A percentile compares a stretch with the other conserved stretches of the same genome.
Evolutionary conservation across 495 filamentous ascomycete species (phyloP).

Genomic region (Penicillium mononematosum): DNA sequence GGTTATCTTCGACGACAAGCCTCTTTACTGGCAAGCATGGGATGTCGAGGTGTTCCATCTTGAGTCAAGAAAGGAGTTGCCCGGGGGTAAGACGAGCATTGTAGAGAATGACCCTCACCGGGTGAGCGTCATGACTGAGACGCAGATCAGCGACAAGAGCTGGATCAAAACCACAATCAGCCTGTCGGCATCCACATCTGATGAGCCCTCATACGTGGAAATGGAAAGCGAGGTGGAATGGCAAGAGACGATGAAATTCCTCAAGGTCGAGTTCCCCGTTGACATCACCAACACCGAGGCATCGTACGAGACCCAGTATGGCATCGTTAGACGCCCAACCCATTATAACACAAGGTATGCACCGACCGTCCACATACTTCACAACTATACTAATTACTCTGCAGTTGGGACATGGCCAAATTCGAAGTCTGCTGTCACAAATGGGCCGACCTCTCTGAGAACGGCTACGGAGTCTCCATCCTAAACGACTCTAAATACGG

Average conservation of each 20-base stretch:
- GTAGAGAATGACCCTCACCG: conserved; percentile 70
- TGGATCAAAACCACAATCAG: conserved; percentile 86
- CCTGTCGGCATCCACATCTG: conserved; percentile 63
- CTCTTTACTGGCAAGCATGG: conserved; percentile 98
- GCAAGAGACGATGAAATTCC: conserved; percentile 93
- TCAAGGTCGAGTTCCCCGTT: conserved; percentile 98
- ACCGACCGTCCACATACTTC: not conserved
- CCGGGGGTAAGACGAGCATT: conserved; percentile 62
- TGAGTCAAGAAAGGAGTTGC: conserved; percentile 75
- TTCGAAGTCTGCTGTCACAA: conserved; percentile 98
- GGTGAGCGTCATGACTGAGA: conserved; percentile 76
- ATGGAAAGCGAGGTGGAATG: conserved; percentile 83
- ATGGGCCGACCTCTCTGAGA: conserved; percentile 93
- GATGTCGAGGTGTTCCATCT: conserved; percentile 97
- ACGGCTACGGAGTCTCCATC: conserved; percentile 88
- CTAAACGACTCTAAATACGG: conserved; percentile 97
- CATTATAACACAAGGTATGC: conserved; percentile 83
- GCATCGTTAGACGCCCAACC: conserved; percentile 81
- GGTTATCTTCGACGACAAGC: conserved; percentile 97
- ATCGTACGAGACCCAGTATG: conserved; percentile 94
- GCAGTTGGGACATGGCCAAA: conserved; percentile 96
- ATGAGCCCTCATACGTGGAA: conserved; percentile 70
- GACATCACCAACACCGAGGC: conserved; percentile 89
- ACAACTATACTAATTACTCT: conserved; percentile 17
- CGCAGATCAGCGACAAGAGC: conserved; percentile 80